These are phyloP conservation scores for Aspergillus persii DNA, from an alignment of 2,329 filamentous ascomycete genomes.

Conservation along the genomic window DNA sequence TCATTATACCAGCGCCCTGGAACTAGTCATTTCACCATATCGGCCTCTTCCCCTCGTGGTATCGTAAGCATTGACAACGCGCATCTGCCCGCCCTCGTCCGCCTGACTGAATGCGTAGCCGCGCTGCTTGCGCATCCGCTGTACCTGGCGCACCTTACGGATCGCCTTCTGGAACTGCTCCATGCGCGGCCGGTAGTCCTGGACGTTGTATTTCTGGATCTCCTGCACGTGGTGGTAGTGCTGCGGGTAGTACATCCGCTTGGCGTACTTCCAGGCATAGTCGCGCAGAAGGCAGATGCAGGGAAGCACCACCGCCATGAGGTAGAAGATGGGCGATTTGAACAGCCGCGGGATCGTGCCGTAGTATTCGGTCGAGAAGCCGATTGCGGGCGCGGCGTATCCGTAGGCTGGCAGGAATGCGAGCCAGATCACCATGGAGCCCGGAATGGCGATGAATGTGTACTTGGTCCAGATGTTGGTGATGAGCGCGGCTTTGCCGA, in stretches of 20 bases:
- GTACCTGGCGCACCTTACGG: conserved; percentile 94
- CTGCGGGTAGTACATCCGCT: conserved; percentile 95
- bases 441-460: conserved; percentile 90
- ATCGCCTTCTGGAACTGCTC: conserved; percentile 99
- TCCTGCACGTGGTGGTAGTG: conserved; percentile 98
- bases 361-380: conserved; percentile 78
- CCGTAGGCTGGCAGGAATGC: conserved; percentile 86
- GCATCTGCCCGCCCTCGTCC: conserved; percentile 84
- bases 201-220: conserved; percentile 99
- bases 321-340: conserved; percentile 81
- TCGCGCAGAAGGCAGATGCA: conserved; percentile 81
- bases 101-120: conserved; percentile 98
- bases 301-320: conserved; percentile 79
- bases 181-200: conserved; percentile 98
- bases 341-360: conserved; percentile 82
- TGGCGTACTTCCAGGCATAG: conserved; percentile 94
- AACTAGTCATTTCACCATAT: conserved; percentile 90
- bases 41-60: conserved; percentile 87
- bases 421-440: conserved; percentile 88
- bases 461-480: conserved; percentile 99
- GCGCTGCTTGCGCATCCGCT: conserved; percentile 98
- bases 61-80: conserved; percentile 95
- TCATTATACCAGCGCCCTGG: conserved; percentile 36
- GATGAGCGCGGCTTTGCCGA: conserved; percentile 90
- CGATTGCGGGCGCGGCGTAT: conserved; percentile 76